Evolutionary conservation across 805 yeast genomes (phyloP), one percentile per base, ranked within the genome.

Genomic region (Yamadazyma ubonensis): DNA sequence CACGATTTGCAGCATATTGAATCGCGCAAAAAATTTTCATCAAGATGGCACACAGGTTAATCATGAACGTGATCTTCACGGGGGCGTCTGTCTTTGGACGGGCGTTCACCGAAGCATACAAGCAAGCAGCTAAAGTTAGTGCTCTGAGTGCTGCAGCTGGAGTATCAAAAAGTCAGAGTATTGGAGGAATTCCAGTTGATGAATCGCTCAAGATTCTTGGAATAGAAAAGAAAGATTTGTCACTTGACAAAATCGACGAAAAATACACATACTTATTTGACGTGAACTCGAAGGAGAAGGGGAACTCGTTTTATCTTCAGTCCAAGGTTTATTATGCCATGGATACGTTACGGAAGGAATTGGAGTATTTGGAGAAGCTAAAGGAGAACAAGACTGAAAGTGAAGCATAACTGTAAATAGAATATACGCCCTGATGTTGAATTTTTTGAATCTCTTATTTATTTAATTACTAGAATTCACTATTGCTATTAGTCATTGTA

Each of bases 51-150:
- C 96, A 93, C 63, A 80, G 97, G 71, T 75, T 95, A 42, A 58
- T 91, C 40, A 87, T 86, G 49, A 91, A 86, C 63, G 96, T 93
- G 48, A 75, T 89, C 35, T 78, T 90, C 55, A 90, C 98, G 7
- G 98, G 98, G 42, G 95, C 97, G 4, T 83, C 87, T 52, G 98
- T 91, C 21, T 89, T 93, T 58, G 97, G 98, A 42, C 79, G 86
- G 52, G 99, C 99, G 0, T 93, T 93, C 61, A 75, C 88, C n/a
- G 96, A 89, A 61, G 98, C 99, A 0, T 93, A 91, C 73, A 85
- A 83, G 55, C 98, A 93, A 67, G 95, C 96, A 2, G 96, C 98
- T 12, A 86, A 91, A 38, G 90, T 90, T 39, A 81, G 95, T n/a
- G 88, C 91, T 2, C 76, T 86, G 20, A 71, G 84, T 15, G 70